Evolutionary conservation across 805 yeast species (phyloP).

Genomic region (Hanseniaspora clermontiae): DNA sequence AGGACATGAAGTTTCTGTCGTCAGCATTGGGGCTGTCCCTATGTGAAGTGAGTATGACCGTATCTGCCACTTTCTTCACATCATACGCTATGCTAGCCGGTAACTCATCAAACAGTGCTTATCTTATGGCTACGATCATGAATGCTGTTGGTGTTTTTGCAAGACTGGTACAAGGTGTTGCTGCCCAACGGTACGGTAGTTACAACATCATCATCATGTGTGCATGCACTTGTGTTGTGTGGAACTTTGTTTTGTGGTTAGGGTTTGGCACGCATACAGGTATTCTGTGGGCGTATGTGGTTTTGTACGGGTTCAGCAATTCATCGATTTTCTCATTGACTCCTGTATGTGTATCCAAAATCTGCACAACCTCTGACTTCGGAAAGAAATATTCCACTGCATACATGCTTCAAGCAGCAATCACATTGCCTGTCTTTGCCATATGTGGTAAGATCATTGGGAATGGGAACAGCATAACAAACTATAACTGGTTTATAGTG

Average conservation of each 20-base stretch:
- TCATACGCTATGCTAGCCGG: constrained; percentile 43
- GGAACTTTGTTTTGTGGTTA: constrained; percentile 28
- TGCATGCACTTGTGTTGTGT: constrained; percentile 23
- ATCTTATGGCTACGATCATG: constrained; percentile 34
- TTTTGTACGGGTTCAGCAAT: constrained; percentile 37
- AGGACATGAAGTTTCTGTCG: constrained; percentile 34
- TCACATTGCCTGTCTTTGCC: constrained; percentile 34
- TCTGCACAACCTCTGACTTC: constrained; percentile 37
- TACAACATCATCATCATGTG: constrained; percentile 35
- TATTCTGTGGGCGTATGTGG: constrained; percentile 32
- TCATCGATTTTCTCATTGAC: constrained; percentile 40
- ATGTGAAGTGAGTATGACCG: constrained; percentile 37
- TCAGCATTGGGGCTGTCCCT: constrained; percentile 35
- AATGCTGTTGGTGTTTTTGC: constrained; percentile 29
- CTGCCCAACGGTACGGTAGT: constrained; percentile 33
- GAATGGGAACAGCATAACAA: constrained; percentile 30
- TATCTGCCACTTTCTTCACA: constrained; percentile 39
- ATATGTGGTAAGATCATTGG: constrained; percentile 34
- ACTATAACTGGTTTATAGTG: constrained; percentile 35
- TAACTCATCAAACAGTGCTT: constrained; percentile 32
- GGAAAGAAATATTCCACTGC: constrained; percentile 41
- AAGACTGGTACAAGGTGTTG: constrained; percentile 27
- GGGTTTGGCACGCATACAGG: constrained; percentile 26
- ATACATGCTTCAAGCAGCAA: constrained; percentile 40
- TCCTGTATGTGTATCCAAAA: constrained; percentile 42